A percentile compares a stretch with the other conserved stretches of the same genome.
Evolutionary conservation across 2,329 filamentous ascomycete species (phyloP).

Genomic region (Fusarium chuoi): DNA sequence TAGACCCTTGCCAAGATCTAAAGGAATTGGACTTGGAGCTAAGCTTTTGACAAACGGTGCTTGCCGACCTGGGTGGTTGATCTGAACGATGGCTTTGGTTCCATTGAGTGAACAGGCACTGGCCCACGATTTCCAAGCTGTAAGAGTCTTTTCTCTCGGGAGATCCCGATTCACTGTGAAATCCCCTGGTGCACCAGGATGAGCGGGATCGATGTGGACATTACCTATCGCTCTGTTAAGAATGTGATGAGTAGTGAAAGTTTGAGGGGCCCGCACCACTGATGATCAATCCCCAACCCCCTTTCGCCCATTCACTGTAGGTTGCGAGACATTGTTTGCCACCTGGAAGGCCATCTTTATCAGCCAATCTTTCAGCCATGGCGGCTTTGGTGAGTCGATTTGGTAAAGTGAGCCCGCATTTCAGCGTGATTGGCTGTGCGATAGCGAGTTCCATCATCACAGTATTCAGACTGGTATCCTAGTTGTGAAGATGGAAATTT

Average conservation of each 20-base stretch:
- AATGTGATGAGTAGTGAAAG: neutral
- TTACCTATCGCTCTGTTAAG: neutral
- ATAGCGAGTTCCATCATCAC: neutral
- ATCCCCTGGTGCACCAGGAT: neutral
- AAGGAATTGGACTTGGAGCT: neutral
- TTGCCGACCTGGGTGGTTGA: neutral
- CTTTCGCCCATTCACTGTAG: neutral
- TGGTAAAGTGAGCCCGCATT: neutral
- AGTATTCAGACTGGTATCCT: too few species aligned
- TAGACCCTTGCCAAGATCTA: neutral
- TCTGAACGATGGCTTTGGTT: neutral
- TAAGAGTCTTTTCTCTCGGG: neutral
- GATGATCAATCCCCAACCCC: neutral
- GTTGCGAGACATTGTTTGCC: neutral
- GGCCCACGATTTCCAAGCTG: neutral
- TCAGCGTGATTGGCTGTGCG: neutral
- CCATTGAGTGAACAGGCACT: neutral
- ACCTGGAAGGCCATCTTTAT: neutral
- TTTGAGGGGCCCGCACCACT: neutral
- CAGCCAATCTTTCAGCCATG: neutral
- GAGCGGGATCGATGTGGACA: neutral
- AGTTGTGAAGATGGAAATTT: neutral
- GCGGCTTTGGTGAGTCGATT: neutral
- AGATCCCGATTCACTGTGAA: neutral
- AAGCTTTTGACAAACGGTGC: neutral